These are phyloP conservation scores for Wallemia ichthyophaga DNA, from an alignment of 1,284 basidiomycete genomes.

Conservation along the genomic window DNA sequence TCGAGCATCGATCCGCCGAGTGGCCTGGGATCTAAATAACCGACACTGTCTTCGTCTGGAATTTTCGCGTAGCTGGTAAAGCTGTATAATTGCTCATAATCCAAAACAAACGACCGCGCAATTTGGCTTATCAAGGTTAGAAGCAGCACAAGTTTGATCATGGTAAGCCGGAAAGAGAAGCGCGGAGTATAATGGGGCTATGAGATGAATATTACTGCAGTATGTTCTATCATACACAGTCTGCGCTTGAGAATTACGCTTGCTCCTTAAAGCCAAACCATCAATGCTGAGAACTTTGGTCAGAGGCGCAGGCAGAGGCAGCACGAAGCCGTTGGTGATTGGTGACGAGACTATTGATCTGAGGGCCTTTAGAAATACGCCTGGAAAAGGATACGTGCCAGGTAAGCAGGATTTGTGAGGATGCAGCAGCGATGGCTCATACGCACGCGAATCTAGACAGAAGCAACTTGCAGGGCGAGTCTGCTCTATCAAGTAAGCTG, in stretches of 20 bases:
- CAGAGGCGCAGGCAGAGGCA: not conserved
- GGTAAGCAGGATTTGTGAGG: not conserved
- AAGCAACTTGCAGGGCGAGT: not conserved
- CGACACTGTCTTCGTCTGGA: not conserved
- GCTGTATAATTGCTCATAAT: not conserved
- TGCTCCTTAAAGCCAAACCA: too few relatives aligned
- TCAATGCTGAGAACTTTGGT: not conserved
- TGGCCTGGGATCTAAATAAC: not conserved
- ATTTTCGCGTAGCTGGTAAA: not conserved
- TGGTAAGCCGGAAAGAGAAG: not conserved
- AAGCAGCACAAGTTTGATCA: not conserved
- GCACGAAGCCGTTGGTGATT: not conserved
- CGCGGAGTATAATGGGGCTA: not conserved
- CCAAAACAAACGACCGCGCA: not conserved
- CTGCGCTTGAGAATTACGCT: too few relatives aligned
- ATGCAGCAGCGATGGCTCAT: too few relatives aligned
- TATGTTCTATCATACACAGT: too few relatives aligned
- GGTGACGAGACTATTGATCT: not conserved
- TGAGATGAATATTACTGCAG: too few relatives aligned
- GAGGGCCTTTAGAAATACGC: not conserved
- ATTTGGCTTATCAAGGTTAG: not conserved
- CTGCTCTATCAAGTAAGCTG: not conserved
- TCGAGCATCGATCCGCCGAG: not conserved
- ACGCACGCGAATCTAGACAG: not conserved
- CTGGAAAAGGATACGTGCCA: not conserved